Conservation (phyloP, 176 grass and related monocot species). For the Ampelocalamus luodianensis region DNA sequence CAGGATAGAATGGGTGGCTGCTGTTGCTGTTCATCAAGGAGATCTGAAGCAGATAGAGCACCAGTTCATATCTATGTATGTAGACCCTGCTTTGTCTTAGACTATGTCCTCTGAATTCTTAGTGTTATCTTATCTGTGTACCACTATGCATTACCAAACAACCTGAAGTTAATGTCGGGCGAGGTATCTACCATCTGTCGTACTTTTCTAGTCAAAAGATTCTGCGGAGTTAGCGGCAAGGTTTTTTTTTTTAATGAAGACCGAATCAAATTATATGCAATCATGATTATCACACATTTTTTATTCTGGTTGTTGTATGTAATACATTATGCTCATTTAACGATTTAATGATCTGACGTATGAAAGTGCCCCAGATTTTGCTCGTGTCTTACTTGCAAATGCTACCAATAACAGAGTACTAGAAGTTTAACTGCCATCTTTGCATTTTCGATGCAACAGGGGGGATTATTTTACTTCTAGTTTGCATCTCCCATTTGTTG, state of each 20-base stretch:
- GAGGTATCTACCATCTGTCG: not conserved
- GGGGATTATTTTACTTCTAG: not conserved
- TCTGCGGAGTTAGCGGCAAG: not conserved
- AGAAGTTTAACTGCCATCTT: not conserved
- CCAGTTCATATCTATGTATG: slow-evolving; percentile 76
- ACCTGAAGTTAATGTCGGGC: not conserved
- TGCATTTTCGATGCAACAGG: slow-evolving; percentile 29
- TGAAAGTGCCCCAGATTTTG: not conserved
- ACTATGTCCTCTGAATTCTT: not conserved
- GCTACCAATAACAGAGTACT: not conserved
- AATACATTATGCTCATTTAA: not conserved
- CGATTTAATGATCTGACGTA: slow-evolving; percentile 21
- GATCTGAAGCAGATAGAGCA: slow-evolving; percentile 60
- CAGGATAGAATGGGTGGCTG: slow-evolving; percentile 79
- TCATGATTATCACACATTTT: not conserved
- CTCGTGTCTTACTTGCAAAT: slow-evolving; percentile 10
- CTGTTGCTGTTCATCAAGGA: slow-evolving; percentile 74
- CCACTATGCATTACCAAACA: not conserved
- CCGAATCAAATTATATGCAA: not conserved
- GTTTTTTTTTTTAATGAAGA: not conserved
- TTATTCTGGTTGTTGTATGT: not conserved
- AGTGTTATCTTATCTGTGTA: slow-evolving; percentile 4
- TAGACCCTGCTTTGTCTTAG: slow-evolving; percentile 13
- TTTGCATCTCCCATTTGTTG: slow-evolving; percentile 3
- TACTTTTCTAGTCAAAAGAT: slow-evolving; percentile 1